Base-by-base conservation (phyloP, 305 asterid species). In the Fraxinus albicans region DNA sequence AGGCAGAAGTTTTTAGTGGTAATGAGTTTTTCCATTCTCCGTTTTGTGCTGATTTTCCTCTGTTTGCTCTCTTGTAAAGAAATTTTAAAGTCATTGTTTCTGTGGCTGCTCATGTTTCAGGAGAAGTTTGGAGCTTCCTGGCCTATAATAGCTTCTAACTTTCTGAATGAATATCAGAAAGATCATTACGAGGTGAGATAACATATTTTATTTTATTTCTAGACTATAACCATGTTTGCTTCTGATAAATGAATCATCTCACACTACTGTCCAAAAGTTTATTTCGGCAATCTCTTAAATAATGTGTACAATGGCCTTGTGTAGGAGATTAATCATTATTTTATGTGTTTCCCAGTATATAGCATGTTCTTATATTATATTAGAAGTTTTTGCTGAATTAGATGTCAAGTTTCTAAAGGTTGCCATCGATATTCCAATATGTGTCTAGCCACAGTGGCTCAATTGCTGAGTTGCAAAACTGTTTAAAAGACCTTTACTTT, bases 111-210 rank as follows among this genome's bases (percentile, higher is more conserved):
- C 69, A 27, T 77, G 33, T 89, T 86, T 82, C 94, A 96, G 99
- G 98, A 94, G 76, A 95, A 89, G 82, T 93, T 96, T 79, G 99
- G 97, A 84, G 90, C 91, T 86, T 90, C 95, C 53, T 94, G 98
- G 99, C 86, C 90, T 55, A 84, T 93, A 40, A 83, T 95, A 76
- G 95, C 99, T 82, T 92, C 99, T 76, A 89, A 78, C 74, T 96
- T 96, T 84, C 78, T 96, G 80, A 84, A 93, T 74, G 98, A 91
- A 92, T 82, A 60, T 83, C 92, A 93, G 88, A 93, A 93, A 89
- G 95, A 90, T 82, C 89, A 81, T 58, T 96, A 90, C 21, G 96
- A 92, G 99, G 99, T 96, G 86, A 89, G 79, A 23, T 44, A 23
- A 74, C 79, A n/a, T 47, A 76, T 53, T 10, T 42, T 38, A 44